phyloP scores from a whole-genome alignment of 805 yeast genomes.

The Cyberlindnera subsufficiens region DNA sequence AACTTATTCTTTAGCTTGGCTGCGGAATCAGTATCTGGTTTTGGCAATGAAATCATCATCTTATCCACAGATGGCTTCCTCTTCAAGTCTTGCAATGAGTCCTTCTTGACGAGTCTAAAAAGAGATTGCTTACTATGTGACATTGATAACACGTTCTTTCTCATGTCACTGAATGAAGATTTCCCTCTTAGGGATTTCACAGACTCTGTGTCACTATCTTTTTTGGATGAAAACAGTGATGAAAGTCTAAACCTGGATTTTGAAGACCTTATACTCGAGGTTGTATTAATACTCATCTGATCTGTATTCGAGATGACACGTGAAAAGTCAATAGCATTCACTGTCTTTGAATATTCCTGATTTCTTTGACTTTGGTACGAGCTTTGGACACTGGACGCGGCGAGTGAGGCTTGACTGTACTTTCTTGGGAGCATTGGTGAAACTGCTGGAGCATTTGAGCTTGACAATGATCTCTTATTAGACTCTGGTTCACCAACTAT shows the following conservation, averaged over 20 bases:
- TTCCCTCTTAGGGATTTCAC: conserved; percentile 21
- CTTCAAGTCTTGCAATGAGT: conserved; percentile 19
- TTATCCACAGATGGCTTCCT: conserved; percentile 23
- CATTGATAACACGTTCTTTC: conserved; percentile 25
- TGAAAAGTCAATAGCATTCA: background rate
- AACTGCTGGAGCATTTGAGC: conserved; percentile 5
- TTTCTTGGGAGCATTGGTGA: conserved; percentile 5
- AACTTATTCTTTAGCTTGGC: conserved; percentile 50
- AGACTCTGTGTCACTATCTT: conserved; percentile 14
- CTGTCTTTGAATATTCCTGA: conserved; percentile 9
- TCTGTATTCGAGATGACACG: conserved; percentile 10
- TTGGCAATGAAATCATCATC: conserved; percentile 49
- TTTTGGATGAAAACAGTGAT: conserved; percentile 19
- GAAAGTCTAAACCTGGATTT: conserved; percentile 23
- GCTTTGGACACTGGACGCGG: conserved; percentile 6
- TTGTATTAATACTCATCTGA: conserved; percentile 12
- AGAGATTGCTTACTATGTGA: conserved; percentile 18
- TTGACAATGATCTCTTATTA: conserved; percentile 7
- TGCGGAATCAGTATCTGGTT: conserved; percentile 47
- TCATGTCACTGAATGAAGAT: conserved; percentile 23
- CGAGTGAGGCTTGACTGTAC: conserved; percentile 7
- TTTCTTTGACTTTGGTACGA: conserved; percentile 12
- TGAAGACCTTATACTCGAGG: conserved; percentile 15
- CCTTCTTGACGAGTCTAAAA: conserved; percentile 19
- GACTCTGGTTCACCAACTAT: conserved; percentile 16